phyloP scores from a whole-genome alignment of 495 filamentous ascomycete genomes.

The Penicillium verhagenii region DNA sequence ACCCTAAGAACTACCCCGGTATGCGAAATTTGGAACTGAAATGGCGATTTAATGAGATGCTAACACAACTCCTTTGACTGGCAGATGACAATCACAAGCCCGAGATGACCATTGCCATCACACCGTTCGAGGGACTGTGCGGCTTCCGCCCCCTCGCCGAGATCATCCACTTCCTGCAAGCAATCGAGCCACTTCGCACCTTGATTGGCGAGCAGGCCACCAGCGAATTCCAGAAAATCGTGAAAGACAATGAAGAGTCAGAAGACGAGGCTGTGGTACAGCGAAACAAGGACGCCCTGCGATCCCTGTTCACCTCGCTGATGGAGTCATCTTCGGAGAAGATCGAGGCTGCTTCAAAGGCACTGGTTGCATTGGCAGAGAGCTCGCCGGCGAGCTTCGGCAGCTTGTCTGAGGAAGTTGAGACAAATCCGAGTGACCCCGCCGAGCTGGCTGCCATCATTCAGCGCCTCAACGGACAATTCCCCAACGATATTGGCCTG shows the following conservation, averaged over 20 bases:
- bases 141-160: slow-evolving; percentile 88
- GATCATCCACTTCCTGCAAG: slow-evolving; percentile 80
- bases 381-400: slow-evolving; percentile 42
- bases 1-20: slow-evolving; percentile 92
- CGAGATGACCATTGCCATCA: slow-evolving; percentile 98
- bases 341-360: slow-evolving; percentile 60
- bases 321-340: slow-evolving; percentile 72
- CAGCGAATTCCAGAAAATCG: slow-evolving; percentile 62
- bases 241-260: slow-evolving; percentile 64
- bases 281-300: slow-evolving; percentile 78
- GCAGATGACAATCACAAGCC: slow-evolving; percentile 98
- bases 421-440: slow-evolving; percentile 39
- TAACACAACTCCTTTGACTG: neutral
- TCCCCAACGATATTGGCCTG: slow-evolving; percentile 72
- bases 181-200: slow-evolving; percentile 67
- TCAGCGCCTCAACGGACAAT: slow-evolving; percentile 69
- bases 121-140: slow-evolving; percentile 92
- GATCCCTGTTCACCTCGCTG: slow-evolving; percentile 67
- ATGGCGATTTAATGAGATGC: no score
- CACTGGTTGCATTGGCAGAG: slow-evolving; percentile 70
- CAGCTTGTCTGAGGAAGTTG: slow-evolving; percentile 33
- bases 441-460: slow-evolving; percentile 73
- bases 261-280: slow-evolving; percentile 54
- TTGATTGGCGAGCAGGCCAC: slow-evolving; percentile 71
- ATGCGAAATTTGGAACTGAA: slow-evolving; percentile 3